Conservation (phyloP, 1,284 basidiomycete species). For the Pyrrhoderma lamaoense region DNA sequence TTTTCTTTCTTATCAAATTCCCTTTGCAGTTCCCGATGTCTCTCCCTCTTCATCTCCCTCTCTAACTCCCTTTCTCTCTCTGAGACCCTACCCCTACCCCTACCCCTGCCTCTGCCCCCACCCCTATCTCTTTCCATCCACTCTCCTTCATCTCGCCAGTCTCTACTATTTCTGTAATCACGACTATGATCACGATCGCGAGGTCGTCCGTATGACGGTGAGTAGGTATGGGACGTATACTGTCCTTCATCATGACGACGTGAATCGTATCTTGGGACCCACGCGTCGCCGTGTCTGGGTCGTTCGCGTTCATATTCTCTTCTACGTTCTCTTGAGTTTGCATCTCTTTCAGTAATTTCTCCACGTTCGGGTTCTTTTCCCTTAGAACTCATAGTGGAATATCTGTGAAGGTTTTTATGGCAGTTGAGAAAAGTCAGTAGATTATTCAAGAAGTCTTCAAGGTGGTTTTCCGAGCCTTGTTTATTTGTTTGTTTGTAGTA, state of each 20-base stretch:
- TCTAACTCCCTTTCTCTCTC: too few species aligned
- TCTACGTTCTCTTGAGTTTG: not conserved
- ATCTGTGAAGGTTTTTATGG: too few species aligned
- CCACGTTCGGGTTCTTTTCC: conserved; percentile 3
- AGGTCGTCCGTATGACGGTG: too few species aligned
- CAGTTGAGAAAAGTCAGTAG: too few species aligned
- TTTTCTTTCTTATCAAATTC: conserved; percentile 10
- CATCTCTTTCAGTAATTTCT: conserved; percentile 1
- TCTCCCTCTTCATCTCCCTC: too few species aligned
- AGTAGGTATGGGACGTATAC: too few species aligned
- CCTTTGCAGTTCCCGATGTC: too few species aligned
- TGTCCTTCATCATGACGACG: not conserved
- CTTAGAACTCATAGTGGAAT: too few species aligned
- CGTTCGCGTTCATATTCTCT: too few species aligned
- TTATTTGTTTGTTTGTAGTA: too few species aligned
- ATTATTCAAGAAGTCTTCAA: too few species aligned
- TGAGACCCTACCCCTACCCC: conserved; percentile 8
- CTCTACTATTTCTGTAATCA: conserved; percentile 1
- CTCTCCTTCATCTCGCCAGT: conserved; percentile 6
- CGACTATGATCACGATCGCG: not conserved
- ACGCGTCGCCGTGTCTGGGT: not conserved
- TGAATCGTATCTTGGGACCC: not conserved
- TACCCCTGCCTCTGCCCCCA: conserved; percentile 1
- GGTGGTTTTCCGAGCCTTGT: too few species aligned
- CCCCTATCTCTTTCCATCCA: conserved; percentile 17